Base-by-base conservation (phyloP, 352 stramenopile genomes). In the Phytophthora syringae region DNA sequence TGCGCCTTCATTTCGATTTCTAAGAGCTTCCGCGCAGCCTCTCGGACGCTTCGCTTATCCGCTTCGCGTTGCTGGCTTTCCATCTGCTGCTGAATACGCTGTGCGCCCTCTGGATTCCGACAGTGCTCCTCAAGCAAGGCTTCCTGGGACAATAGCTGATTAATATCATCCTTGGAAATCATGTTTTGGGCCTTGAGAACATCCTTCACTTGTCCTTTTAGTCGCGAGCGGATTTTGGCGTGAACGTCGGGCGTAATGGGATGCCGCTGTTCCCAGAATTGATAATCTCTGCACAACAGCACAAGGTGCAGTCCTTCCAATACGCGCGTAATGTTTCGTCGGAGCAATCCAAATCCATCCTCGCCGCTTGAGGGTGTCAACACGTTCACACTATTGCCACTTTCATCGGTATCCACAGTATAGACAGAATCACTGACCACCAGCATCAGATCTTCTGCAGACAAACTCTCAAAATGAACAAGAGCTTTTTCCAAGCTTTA, bases 401-500 rank as follows among this genome's bases (percentile, higher is more conserved):
- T 63, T 28, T 72, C 63, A 42, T 70, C 64, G 30, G 18, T 40
- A 22, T 73, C 64, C 18, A 51, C 16, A 4, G 32, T 40, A 40
- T 77, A 59, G 7, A 66, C 44, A 0, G 74, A 74, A 9, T 67
- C 65, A 6, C 52, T 61, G 12, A 85, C 61, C 11, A 80, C 39
- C 7, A 39, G 30, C 39, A 73, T 47, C 22, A 93, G 61, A 43
- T 93, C 73, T 21, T 91, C 76, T 10, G 54, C 42, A 16, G 70
- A 60, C n/a, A 93, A 60, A 22, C 71, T 80, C 39, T 88, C 75
- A n/a, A 93, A 91, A 64, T 93, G 82, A 5, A 73, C 59, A 2
- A 95, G 54, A 34, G 87, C 85, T 58, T 93, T 93, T 90, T 93
- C 87, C 87, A 95, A 11, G 87, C 87, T 71, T 92, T 93, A 52